A percentile compares a stretch with the other conserved stretches of the same genome.
Evolutionary conservation across 345 rosid species (phyloP).

Genomic region (Gossypium longicalyx): DNA sequence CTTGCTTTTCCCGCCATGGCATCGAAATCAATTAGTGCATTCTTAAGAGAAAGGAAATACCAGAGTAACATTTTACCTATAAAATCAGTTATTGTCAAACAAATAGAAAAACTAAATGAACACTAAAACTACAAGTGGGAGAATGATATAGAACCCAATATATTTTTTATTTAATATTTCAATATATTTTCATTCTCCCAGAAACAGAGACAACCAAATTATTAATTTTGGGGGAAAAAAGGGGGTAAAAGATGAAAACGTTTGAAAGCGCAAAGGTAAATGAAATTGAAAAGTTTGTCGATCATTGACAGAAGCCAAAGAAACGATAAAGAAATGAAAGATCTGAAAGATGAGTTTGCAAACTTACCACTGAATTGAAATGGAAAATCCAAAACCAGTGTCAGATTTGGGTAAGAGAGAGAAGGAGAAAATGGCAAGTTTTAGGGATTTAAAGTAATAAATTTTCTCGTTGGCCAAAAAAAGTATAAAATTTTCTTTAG

Average conservation of each 20-base stretch:
- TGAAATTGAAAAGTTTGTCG: not conserved
- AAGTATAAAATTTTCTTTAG: no score
- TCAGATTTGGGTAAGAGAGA: slow-evolving; percentile 3
- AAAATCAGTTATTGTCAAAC: not conserved
- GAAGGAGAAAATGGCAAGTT: not conserved
- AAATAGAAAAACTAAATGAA: not conserved
- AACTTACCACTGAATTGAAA: slow-evolving; percentile 17
- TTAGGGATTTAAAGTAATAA: not conserved
- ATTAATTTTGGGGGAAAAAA: not conserved
- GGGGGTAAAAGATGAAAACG: not conserved
- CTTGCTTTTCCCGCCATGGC: not conserved
- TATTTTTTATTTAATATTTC: not conserved
- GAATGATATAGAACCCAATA: not conserved
- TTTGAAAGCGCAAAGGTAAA: not conserved
- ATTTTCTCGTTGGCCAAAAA: no score
- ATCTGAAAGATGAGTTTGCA: not conserved
- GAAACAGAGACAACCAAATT: not conserved
- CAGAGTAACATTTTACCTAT: not conserved
- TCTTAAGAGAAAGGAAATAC: not conserved
- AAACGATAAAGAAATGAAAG: not conserved
- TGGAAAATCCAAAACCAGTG: slow-evolving; percentile 8
- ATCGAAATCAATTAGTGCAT: not conserved
- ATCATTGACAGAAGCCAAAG: not conserved
- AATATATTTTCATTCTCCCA: not conserved
- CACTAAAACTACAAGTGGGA: not conserved